A percentile compares a stretch with the other conserved stretches of the same genome.
These are phyloP conservation scores for Omphalea diandra DNA, from an alignment of 441 rosid species.

Conservation along the genomic window DNA sequence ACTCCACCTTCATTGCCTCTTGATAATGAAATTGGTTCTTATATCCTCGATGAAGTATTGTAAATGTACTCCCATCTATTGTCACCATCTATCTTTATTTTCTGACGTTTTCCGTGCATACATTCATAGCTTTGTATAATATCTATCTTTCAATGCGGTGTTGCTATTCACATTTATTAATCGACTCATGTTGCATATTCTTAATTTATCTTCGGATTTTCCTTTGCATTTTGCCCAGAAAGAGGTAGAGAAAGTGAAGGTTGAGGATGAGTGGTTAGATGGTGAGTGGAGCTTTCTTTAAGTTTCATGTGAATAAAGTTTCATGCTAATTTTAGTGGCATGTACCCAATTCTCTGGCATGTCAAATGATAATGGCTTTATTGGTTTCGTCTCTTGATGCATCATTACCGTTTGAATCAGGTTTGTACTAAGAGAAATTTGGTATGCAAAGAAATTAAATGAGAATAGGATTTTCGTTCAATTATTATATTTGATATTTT, in stretches of 20 bases:
- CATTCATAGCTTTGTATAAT: slow-evolving; percentile 19
- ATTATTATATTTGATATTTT: no score
- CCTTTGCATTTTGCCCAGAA: background rate
- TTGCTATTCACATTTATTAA: slow-evolving; percentile 1
- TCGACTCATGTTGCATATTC: background rate
- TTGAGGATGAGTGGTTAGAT: background rate
- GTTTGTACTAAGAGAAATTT: no score
- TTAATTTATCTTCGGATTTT: background rate
- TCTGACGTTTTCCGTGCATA: background rate
- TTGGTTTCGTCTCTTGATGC: background rate
- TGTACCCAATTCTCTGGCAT: background rate
- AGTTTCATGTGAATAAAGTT: background rate
- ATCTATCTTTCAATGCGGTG: slow-evolving; percentile 9
- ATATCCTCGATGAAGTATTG: slow-evolving; percentile 69
- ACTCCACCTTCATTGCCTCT: slow-evolving; percentile 88
- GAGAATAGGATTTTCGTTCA: no score
- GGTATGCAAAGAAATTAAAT: no score
- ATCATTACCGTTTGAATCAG: no score
- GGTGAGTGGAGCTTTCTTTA: background rate
- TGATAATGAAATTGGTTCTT: slow-evolving; percentile 43
- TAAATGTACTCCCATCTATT: slow-evolving; percentile 33
- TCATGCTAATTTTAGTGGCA: background rate
- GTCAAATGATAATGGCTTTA: background rate
- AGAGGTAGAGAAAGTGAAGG: background rate
- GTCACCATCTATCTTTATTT: background rate